Base-by-base conservation (phyloP, 2,329 filamentous ascomycete genomes). In the Neurospora crassa region DNA sequence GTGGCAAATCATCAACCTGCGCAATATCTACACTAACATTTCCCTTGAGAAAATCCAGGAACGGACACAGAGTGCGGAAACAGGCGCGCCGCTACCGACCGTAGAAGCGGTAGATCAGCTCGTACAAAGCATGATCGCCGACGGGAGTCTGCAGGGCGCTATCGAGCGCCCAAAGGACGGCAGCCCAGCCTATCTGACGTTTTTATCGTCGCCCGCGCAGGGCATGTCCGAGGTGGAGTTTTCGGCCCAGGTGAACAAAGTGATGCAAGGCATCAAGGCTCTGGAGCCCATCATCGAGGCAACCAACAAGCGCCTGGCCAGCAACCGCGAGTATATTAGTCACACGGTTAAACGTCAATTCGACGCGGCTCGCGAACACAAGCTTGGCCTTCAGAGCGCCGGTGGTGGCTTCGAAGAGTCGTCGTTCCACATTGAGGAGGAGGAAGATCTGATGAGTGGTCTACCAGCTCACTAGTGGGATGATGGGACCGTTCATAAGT, bases 1-100 rank as follows among this genome's bases (percentile, higher is more conserved):
- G 76, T 93, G 91, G 83, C 90, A 92, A 72, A 88, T 98, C 71
- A 84, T 91, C 42, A 89, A 89, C 72, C 84, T 98, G 37, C 89
- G 90, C 67, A 86, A 88, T 69, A 89, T 92, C 3, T 97, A 95
- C 78, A 83, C 82, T 70, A 87, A 87, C 73, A 82, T 90, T 42
- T 85, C 86, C 18, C 82, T 90, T 41, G 76, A 83, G 20, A 84
- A 88, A 75, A 79, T 90, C 24, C 83, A 84, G 59, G 75, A 79
- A 34, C 79, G 80, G 59, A 90, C 88, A 0, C 81, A 83, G 69
- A 88, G 84, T 74, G 88, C 85, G 43, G 83, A 85, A 76, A 89
- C 86, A 1, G 86, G 84, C 18, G 76, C 77, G 41, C 74, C 77
- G 10, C 78, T 88, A 14, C 76, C 76, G 16, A 81, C 77, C 16